Conservation (phyloP, 1,284 basidiomycete species). For the Ustilago bromivora region DNA sequence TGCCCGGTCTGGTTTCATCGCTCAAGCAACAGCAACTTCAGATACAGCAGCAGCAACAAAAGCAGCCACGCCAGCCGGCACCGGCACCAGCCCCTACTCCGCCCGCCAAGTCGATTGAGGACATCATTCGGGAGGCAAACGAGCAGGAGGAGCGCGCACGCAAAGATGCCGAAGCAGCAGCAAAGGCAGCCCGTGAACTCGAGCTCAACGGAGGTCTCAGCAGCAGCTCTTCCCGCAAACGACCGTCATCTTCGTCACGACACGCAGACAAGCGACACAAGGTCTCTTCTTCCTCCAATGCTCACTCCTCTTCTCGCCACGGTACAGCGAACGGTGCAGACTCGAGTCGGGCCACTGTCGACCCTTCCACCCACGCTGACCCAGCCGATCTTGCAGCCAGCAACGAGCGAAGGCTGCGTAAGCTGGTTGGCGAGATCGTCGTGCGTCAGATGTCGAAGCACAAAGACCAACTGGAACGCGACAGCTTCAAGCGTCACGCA, state of each 20-base stretch:
- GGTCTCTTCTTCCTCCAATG: slow-evolving; percentile 19
- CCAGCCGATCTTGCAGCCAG: slow-evolving; percentile 18
- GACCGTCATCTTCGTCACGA: slow-evolving; percentile 35
- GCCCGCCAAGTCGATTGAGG: slow-evolving; percentile 57
- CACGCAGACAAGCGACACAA: slow-evolving; percentile 50
- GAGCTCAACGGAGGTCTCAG: slow-evolving; percentile 22
- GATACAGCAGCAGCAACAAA: slow-evolving; percentile 20
- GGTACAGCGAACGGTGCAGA: slow-evolving; percentile 16
- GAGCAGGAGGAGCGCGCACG: slow-evolving; percentile 57
- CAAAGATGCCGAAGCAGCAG: slow-evolving; percentile 45
- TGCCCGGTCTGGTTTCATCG: slow-evolving; percentile 44
- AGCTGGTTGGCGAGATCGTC: slow-evolving; percentile 87
- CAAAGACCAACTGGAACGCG: slow-evolving; percentile 81
- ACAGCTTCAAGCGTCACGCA: slow-evolving; percentile 93
- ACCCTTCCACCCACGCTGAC: slow-evolving; percentile 7
- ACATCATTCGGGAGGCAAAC: slow-evolving; percentile 67
- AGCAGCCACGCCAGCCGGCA: slow-evolving; percentile 18
- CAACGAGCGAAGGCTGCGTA: slow-evolving; percentile 74
- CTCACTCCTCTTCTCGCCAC: slow-evolving; percentile 13
- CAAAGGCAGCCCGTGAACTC: slow-evolving; percentile 38
- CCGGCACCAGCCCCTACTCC: slow-evolving; percentile 4
- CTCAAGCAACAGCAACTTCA: slow-evolving; percentile 37
- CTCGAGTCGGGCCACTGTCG: slow-evolving; percentile 6
- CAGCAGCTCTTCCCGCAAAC: slow-evolving; percentile 31
- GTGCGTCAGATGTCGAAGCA: slow-evolving; percentile 93